These are phyloP conservation scores for Rhizophagus clarus DNA, from an alignment of 192 early-diverging fungal genomes.

Conservation along the genomic window DNA sequence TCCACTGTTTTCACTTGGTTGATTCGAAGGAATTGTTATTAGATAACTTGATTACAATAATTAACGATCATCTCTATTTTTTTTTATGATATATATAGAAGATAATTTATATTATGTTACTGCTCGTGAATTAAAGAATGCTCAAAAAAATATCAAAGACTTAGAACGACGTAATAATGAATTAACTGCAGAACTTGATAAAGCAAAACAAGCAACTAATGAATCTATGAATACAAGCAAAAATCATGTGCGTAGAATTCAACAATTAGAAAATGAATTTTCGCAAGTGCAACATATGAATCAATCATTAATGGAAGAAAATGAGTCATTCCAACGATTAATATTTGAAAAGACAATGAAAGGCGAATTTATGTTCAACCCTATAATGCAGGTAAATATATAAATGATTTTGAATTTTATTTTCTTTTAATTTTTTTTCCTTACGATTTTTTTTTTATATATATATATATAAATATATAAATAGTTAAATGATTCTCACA, in stretches of 20 bases:
- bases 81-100: neutral
- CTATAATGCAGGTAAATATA: conserved; percentile 53
- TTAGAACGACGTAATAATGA: conserved; percentile 15
- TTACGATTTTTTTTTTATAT: neutral
- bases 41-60: neutral
- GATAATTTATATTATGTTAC: neutral
- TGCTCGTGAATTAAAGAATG: conserved; percentile 17
- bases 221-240: conserved; percentile 4
- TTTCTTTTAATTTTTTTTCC: too few species aligned
- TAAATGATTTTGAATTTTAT: too few species aligned
- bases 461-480: too few species aligned
- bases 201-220: conserved; percentile 6
- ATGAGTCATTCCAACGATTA: conserved; percentile 79
- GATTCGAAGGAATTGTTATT: neutral
- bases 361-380: conserved; percentile 71
- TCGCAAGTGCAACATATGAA: conserved; percentile 68
- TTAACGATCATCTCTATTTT: neutral
- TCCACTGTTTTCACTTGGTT: neutral
- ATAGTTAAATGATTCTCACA: neutral
- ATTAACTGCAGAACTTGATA: conserved; percentile 5
- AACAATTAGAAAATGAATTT: conserved; percentile 41
- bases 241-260: conserved; percentile 1
- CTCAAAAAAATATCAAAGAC: conserved; percentile 24
- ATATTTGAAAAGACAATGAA: conserved; percentile 81
- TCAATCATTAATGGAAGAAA: conserved; percentile 74